These are phyloP conservation scores for Coffea eugenioides DNA, from an alignment of 257 asterid genomes.

Conservation along the genomic window DNA sequence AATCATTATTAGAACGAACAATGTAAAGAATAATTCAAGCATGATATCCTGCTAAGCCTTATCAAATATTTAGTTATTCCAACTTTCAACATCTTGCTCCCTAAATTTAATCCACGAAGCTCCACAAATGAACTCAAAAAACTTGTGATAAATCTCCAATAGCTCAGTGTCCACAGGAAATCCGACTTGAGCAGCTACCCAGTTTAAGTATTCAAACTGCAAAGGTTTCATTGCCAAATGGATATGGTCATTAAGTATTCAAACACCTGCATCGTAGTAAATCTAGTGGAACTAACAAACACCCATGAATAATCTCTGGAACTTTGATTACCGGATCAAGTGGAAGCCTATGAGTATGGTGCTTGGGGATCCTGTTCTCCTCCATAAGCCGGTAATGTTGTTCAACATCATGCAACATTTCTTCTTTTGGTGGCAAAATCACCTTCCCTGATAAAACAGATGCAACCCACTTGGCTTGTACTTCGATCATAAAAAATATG, in stretches of 20 bases:
- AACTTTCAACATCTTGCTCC: no score
- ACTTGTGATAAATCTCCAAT: neutral
- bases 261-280: neutral
- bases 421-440: slow-evolving; percentile 40
- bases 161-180: no score
- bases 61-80: neutral
- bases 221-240: no score
- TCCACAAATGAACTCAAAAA: neutral
- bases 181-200: no score
- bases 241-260: no score
- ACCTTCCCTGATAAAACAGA: slow-evolving; percentile 44
- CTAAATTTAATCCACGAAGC: no score
- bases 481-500: slow-evolving; percentile 33
- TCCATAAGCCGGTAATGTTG: slow-evolving; percentile 40
- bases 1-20: no score
- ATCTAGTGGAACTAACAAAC: no score
- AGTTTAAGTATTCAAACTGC: no score
- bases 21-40: no score
- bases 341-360: slow-evolving; percentile 19
- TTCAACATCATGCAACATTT: slow-evolving; percentile 48
- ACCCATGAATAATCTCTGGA: slow-evolving; percentile 19
- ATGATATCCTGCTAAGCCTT: no score
- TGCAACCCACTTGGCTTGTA: slow-evolving; percentile 71
- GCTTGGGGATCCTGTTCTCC: slow-evolving; percentile 33
- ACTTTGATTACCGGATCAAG: neutral